Evolutionary conservation across 116 monocot species (phyloP), one percentile per base, ranked within the genome.

Genomic region (Phalaenopsis hybrid): DNA sequence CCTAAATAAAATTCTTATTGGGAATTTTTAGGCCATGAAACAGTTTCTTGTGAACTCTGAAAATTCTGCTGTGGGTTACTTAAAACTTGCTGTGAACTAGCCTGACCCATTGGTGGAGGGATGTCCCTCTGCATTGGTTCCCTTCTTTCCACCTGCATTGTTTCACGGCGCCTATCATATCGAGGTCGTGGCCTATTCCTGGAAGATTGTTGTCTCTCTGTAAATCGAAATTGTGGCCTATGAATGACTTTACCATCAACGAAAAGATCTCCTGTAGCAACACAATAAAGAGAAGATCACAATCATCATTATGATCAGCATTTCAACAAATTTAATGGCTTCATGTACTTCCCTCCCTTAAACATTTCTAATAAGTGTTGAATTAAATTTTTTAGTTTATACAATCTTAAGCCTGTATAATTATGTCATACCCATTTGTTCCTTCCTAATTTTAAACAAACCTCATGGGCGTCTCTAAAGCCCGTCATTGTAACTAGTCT

Each of bases 191-290:
- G 92, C 58, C 91, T 86, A 67, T 43, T 93, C 68, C 93, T 87
- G 4, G 77, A 85, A 3, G 81, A 88, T 68, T 89, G 92, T 81
- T 95, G 95, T 78, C 98, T 93, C 80, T 98, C 95, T 28, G 77
- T 93, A 79, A 90, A 95, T 20, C 84, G 85, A 78, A 93, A 98
- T 77, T 98, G 95, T 57, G 98, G 98, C 70, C 93, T 89, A 80
- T 86, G 98, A 79, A 95, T 91, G 78, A 98, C 95, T 80, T 95
- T 93, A 37, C 98, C 95, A 80, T 95, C 98, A 76, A 95, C 43
- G 67, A 90, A 95, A 11, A 98, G 88, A 88, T 98, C 98, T 33
- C 98, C 98, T 98, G 84, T 79, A 13, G 52, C 52, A 88, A 41
- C 1, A 43, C 17, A 81, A 85, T 55, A 21, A 82, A 48, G 50